Evolutionary conservation across 768 basidiomycete genomes (phyloP), one percentile per base, ranked within the genome.

Genomic region (Pisolithus orientalis): DNA sequence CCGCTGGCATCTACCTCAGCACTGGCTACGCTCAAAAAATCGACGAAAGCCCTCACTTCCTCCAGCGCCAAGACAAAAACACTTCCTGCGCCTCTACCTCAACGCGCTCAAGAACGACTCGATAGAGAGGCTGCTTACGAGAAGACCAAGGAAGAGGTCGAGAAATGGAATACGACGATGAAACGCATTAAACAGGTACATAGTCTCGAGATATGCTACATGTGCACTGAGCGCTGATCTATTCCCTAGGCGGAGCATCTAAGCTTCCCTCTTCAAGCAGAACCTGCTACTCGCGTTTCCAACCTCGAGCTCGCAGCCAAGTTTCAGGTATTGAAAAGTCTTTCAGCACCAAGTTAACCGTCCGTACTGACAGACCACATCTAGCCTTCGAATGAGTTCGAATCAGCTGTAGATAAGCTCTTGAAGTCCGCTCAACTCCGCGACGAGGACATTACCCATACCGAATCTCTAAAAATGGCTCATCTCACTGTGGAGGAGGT

Each of bases 121-220:
- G 92, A 96, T 59, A 84, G 95, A 46, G 85, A 93, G 64, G 95
- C 94, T 7, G 95, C 95, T 0, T 96, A 95, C 64, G 93, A 94
- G 60, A 80, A 89, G 68, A 97, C 94, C 4, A 92, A 90, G 64
- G 79, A 81, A 56, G 94, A 97, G 66, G 87, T 95, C 2, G 83
- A 89, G 57, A 96, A 95, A 73, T 98, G 95, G 96, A 81, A 81
- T 27, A 83, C 81, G 5, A 90, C 91, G 3, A 95, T 97, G 87
- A 90, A 88, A 67, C 80, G 82, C 21, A 93, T 99, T 58, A 85
- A 86, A 57, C 91, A 97, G 73, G 90, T 88, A 44, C 49, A 74
- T 44, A 6, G 46, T 53, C 28, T 17, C 4, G 47, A 10, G 28
- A 8, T 8, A 37, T 34, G 14, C 28, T 49, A 6, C 24, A 32